These are phyloP conservation scores for Globisporangium spinosum DNA, from an alignment of 352 stramenopile species.

Conservation along the genomic window DNA sequence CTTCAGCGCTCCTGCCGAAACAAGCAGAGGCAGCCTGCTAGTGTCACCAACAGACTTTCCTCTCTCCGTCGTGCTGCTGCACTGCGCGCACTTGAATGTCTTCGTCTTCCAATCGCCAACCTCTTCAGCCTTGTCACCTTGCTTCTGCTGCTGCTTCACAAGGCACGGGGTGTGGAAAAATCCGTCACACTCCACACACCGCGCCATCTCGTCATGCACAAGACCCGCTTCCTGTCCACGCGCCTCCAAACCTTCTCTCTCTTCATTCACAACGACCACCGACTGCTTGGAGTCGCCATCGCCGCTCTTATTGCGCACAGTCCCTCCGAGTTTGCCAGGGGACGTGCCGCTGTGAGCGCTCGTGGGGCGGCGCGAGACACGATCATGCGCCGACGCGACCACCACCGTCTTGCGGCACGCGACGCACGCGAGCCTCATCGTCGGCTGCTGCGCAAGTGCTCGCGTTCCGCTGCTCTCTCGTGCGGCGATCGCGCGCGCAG, in stretches of 20 bases:
- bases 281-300: not conserved
- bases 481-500: not conserved
- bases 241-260: not conserved
- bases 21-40: constrained; percentile 10
- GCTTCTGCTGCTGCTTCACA: constrained; percentile 6
- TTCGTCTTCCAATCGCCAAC: not conserved
- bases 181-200: constrained; percentile 35
- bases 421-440: constrained; percentile 49
- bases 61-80: constrained; percentile 1
- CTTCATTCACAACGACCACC: not conserved
- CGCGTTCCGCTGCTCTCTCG: not conserved
- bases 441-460: constrained; percentile 4
- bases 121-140: not conserved
- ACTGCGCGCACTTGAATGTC: constrained; percentile 24
- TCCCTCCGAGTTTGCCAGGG: not conserved
- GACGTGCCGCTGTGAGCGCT: constrained; percentile 2
- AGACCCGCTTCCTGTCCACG: not conserved
- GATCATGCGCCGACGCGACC: constrained; percentile 5
- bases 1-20: constrained; percentile 28
- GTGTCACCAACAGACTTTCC: not conserved
- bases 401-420: constrained; percentile 30
- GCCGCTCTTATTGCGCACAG: not conserved
- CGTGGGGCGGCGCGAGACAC: not conserved
- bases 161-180: constrained; percentile 45
- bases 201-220: constrained; percentile 16